These are phyloP conservation scores for Wickerhamomyces ciferrii DNA, from an alignment of 805 yeast species.

Conservation along the genomic window DNA sequence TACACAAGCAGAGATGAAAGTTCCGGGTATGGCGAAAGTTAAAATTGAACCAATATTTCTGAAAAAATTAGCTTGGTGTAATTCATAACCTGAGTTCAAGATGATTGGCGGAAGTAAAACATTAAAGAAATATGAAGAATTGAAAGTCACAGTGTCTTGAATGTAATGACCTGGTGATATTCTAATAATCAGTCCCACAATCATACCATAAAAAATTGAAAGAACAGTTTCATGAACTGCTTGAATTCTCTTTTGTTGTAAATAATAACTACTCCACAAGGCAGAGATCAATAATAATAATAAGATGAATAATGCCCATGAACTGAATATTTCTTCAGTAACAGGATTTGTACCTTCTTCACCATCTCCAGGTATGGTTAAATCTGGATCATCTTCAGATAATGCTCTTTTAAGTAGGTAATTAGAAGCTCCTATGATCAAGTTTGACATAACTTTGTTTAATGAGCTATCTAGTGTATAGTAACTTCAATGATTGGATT, in stretches of 20 bases:
- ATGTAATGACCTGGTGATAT: slow-evolving; percentile 94
- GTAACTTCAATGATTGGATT: no score
- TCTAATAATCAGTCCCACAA: slow-evolving; percentile 87
- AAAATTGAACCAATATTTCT: slow-evolving; percentile 86
- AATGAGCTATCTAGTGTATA: no score
- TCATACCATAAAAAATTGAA: slow-evolving; percentile 95
- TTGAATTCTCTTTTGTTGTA: slow-evolving; percentile 86
- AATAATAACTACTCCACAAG: slow-evolving; percentile 89
- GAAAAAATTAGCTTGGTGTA: slow-evolving; percentile 94
- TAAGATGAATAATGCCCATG: slow-evolving; percentile 94
- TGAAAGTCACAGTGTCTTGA: slow-evolving; percentile 94
- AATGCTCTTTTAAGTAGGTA: slow-evolving; percentile 20
- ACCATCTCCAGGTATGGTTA: slow-evolving; percentile 40
- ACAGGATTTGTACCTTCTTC: slow-evolving; percentile 72
- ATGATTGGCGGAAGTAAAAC: slow-evolving; percentile 94
- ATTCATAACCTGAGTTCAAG: slow-evolving; percentile 91
- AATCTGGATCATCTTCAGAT: slow-evolving; percentile 28
- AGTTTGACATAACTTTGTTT: slow-evolving; percentile 10
- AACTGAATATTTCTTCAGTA: slow-evolving; percentile 90
- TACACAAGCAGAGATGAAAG: slow-evolving; percentile 87
- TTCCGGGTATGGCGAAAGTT: slow-evolving; percentile 95
- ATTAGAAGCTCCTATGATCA: slow-evolving; percentile 16
- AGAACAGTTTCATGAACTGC: slow-evolving; percentile 97
- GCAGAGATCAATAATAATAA: slow-evolving; percentile 79
- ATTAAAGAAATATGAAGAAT: slow-evolving; percentile 90